These are phyloP conservation scores for Clonostachys chloroleuca DNA, from an alignment of 2,329 filamentous ascomycete species.

Conservation along the genomic window DNA sequence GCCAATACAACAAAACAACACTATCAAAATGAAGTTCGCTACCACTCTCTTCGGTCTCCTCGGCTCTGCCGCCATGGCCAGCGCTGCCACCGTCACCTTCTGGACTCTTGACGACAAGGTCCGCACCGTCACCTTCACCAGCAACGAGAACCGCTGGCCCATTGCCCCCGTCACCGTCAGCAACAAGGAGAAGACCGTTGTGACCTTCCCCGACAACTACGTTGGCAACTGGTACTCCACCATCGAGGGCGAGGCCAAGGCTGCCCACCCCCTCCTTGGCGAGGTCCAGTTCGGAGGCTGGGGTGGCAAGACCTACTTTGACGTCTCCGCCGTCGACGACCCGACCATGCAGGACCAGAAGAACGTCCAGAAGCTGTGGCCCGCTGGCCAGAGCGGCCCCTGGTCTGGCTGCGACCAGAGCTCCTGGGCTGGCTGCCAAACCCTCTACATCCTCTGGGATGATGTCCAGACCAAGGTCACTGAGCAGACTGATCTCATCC, in stretches of 20 bases:
- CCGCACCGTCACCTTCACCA: constrained; percentile 47
- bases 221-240: constrained; percentile 48
- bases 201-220: constrained; percentile 37
- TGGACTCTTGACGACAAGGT: constrained; percentile 47
- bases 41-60: constrained; percentile 35
- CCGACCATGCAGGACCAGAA: constrained; percentile 31
- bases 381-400: constrained; percentile 23
- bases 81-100: constrained; percentile 51
- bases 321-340: constrained; percentile 55
- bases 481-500: constrained; percentile 40
- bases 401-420: constrained; percentile 46
- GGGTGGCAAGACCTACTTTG: constrained; percentile 46
- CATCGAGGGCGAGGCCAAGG: constrained; percentile 30
- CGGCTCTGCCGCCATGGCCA: constrained; percentile 33
- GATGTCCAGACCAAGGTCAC: constrained; percentile 53
- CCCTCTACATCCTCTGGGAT: constrained; percentile 47
- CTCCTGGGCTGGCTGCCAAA: constrained; percentile 36
- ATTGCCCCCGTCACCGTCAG: constrained; percentile 32
- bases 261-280: constrained; percentile 45
- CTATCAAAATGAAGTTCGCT: constrained; percentile 50
- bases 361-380: constrained; percentile 52
- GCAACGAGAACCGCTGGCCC: constrained; percentile 26
- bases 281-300: constrained; percentile 46
- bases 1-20: constrained; percentile 5
- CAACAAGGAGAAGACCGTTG: constrained; percentile 28